Conservation (phyloP, 352 stramenopile genomes). For the Pythium pyrilobum region DNA sequence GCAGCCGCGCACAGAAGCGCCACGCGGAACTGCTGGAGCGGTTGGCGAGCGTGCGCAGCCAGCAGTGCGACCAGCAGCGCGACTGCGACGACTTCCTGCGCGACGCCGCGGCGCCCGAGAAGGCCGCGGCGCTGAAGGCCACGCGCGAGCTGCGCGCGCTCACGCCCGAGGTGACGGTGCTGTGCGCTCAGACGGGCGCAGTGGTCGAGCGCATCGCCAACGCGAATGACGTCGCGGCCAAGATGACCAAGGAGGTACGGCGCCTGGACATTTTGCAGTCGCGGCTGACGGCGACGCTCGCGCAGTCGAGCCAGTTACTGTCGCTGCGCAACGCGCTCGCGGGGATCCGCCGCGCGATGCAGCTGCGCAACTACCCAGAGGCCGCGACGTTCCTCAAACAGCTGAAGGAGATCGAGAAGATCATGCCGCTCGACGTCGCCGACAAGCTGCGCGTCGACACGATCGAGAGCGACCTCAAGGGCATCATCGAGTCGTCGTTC, state of each 20-base stretch:
- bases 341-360: constrained; percentile 70
- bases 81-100: constrained; percentile 37
- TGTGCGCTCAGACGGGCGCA: constrained; percentile 69
- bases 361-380: constrained; percentile 62
- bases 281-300: constrained; percentile 50
- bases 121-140: constrained; percentile 38
- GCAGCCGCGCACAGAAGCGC: constrained; percentile 26
- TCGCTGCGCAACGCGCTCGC: constrained; percentile 73
- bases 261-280: constrained; percentile 79
- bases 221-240: constrained; percentile 85
- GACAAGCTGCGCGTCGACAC: constrained; percentile 82
- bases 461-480: constrained; percentile 80
- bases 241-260: constrained; percentile 85
- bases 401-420: constrained; percentile 66
- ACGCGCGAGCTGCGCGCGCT: constrained; percentile 50
- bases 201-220: constrained; percentile 83
- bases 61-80: constrained; percentile 32
- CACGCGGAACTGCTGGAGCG: constrained; percentile 57
- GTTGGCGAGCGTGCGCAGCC: constrained; percentile 37
- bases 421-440: constrained; percentile 73
- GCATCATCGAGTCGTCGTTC: constrained; percentile 66
- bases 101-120: constrained; percentile 38
- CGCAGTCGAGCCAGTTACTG: constrained; percentile 66
- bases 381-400: constrained; percentile 70
- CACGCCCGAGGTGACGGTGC: constrained; percentile 61